phyloP scores from a whole-genome alignment of 2,329 filamentous ascomycete species.

The Amesomyces nigricolor region DNA sequence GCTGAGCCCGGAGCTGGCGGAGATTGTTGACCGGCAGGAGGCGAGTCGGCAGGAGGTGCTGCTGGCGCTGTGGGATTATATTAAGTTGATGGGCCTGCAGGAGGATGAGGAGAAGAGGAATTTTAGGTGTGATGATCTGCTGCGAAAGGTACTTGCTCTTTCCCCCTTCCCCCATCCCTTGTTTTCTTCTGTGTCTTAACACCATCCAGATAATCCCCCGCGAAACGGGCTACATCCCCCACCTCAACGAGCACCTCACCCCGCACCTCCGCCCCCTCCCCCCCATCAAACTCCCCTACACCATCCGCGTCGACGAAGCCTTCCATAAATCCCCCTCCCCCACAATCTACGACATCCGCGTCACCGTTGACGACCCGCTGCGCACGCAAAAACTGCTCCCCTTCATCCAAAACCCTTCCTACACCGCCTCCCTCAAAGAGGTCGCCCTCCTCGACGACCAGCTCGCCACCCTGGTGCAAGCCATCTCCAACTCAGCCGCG shows the following conservation, averaged over 20 bases:
- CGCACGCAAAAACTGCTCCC: constrained; percentile 55
- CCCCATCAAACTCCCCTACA: constrained; percentile 81
- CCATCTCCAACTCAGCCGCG: constrained; percentile 70
- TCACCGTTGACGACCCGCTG: constrained; percentile 78
- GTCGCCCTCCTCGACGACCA: constrained; percentile 78
- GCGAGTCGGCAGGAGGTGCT: constrained; percentile 83
- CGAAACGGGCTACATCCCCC: constrained; percentile 78
- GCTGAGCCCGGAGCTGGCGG: constrained; percentile 71
- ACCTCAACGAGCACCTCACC: constrained; percentile 73
- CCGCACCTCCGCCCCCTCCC: constrained; percentile 73
- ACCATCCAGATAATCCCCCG: constrained; percentile 60
- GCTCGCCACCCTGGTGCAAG: constrained; percentile 75
- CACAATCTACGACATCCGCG: constrained; percentile 85
- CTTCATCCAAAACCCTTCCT: constrained; percentile 63
- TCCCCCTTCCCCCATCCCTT: not conserved
- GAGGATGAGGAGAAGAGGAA: constrained; percentile 93
- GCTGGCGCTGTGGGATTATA: constrained; percentile 93
- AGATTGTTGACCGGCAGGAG: constrained; percentile 79
- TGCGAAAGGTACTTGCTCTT: constrained; percentile 61
- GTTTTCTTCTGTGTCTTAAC: constrained; percentile 23
- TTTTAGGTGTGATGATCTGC: constrained; percentile 79
- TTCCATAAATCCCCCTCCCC: constrained; percentile 70
- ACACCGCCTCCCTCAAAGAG: constrained; percentile 67
- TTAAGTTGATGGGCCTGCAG: constrained; percentile 76
- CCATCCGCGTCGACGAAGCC: constrained; percentile 82